Base-by-base conservation (phyloP, 331 rosid species). In the Rosa hybrid region DNA sequence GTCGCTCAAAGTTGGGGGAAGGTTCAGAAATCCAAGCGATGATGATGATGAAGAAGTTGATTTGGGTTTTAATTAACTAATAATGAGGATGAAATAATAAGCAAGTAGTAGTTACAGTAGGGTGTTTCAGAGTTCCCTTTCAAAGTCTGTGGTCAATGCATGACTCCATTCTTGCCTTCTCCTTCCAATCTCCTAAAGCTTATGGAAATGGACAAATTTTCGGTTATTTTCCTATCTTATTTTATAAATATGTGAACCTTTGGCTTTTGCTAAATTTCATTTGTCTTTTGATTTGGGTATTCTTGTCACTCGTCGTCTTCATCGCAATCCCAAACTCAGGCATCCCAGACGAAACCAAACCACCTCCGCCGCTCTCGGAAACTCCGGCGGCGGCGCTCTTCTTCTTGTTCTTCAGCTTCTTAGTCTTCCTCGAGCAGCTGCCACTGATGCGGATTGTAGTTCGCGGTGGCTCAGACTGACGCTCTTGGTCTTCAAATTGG, bases 111-210 rank as follows among this genome's bases (percentile, higher is more conserved):
- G 71, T 7, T 34, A 34, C 38, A 54, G 38, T 86, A 93, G 88
- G 90, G 75, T 81, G 88, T 72, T 89, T 82, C 87, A 89, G 91
- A 88, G 92, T 72, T 85, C 38, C 38, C 38, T 34, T 87, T 89
- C 93, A 78, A 87, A 92, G 92, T 85, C 78, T 16, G 80, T 72
- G 93, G 97, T 89, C 97, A 90, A 90, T 79, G n/a, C n/a, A n/a
- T n/a, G 84, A 44, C 88, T 80, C 83, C 89, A 82, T 83, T 78
- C 77, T 77, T 85, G 68, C 72, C 79, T 81, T 82, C 86, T 78
- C 81, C 80, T 84, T 80, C 83, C 63, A 77, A 59, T 68, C 87
- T 85, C 89, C 83, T 14, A 72, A 71, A 74, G 78, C 81, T 63
- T 54, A 71, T 82, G 89, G 83, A 85, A 85, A 82, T 84, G 77